Evolutionary conservation across 306 rosid genomes (phyloP).

Genomic region (Begonia masoniana): DNA sequence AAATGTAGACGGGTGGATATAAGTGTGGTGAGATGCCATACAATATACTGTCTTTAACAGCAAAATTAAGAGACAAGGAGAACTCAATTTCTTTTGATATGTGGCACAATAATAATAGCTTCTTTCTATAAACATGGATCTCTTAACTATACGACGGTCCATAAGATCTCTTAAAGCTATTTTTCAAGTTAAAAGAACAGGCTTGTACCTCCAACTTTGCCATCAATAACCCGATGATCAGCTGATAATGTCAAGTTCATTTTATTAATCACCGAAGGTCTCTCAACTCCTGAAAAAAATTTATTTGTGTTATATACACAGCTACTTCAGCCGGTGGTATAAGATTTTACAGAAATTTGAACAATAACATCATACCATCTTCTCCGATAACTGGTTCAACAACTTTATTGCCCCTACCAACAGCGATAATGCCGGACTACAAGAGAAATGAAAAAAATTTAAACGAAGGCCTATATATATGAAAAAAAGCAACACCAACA

Average conservation of each 20-base stretch:
- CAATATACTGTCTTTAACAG: no score
- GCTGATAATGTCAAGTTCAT: conserved; percentile 83
- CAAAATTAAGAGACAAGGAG: no score
- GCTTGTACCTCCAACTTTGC: conserved; percentile 79
- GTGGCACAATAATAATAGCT: no score
- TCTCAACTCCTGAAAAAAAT: conserved; percentile 54
- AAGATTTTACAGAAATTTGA: background rate
- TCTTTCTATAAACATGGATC: no score
- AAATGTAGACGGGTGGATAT: no score
- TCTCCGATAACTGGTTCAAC: conserved; percentile 59
- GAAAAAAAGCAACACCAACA: background rate
- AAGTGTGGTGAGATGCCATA: no score
- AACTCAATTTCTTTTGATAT: no score
- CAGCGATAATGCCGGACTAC: conserved; percentile 96
- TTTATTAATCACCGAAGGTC: conserved; percentile 53
- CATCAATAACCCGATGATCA: conserved; percentile 89
- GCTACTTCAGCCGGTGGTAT: background rate
- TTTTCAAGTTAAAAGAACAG: no score
- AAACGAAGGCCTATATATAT: conserved; percentile 7
- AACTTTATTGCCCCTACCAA: conserved; percentile 92
- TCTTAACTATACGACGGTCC: no score
- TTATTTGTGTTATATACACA: conserved; percentile 16
- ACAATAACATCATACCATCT: conserved; percentile 47
- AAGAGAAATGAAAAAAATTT: conserved; percentile 4
- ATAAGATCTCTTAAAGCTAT: no score